Base-by-base conservation (phyloP, 1,139 yeast species). In the Suhomyces maxii region DNA sequence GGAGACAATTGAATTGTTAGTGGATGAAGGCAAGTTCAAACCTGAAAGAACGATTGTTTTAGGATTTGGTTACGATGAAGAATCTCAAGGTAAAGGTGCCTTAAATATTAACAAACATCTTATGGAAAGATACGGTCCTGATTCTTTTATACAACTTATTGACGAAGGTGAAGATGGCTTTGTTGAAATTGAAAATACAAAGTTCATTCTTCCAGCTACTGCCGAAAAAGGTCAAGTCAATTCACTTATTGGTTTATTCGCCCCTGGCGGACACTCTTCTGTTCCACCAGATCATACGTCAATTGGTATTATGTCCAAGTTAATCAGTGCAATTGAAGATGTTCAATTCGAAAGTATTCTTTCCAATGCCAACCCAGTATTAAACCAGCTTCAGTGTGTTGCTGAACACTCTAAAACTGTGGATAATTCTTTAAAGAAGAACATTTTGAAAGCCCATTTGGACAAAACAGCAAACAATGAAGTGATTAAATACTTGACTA, bases 191-290 rank as follows among this genome's bases (percentile, higher is more conserved):
- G 75, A 72, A 47, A 82, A 81, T 7, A 57, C 68, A 41, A 73
- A 71, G 56, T 67, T 81, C 52, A 85, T 86, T 6, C 58, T 77
- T 34, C 85, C 89, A 2, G 77, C 76, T 3, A 73, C 79, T 6
- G 77, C 73, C 7, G 82, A 77, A 54, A 77, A 77, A 57, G 82
- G 82, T 0, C 64, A 69, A 47, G 44, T 73, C 26, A 72, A 76
- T 52, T 58, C 76, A 0, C 50, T 60, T 8, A 64, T 77, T 38
- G 71, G 67, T 8, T 56, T 77, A 40, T 64, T 53, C 42, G 71
- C 79, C 12, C 73, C 75, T 8, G 81, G 81, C 30, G 82, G 82
- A 0, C 81, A 77, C 56, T 72, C 79, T 1, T 70, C 77, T 0
- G 63, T 73, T 8, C 81, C 82, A 2, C 80, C 79, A 14, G 65